These are phyloP conservation scores for Toxicodendron radicans DNA, from an alignment of 345 rosid species.

Conservation along the genomic window DNA sequence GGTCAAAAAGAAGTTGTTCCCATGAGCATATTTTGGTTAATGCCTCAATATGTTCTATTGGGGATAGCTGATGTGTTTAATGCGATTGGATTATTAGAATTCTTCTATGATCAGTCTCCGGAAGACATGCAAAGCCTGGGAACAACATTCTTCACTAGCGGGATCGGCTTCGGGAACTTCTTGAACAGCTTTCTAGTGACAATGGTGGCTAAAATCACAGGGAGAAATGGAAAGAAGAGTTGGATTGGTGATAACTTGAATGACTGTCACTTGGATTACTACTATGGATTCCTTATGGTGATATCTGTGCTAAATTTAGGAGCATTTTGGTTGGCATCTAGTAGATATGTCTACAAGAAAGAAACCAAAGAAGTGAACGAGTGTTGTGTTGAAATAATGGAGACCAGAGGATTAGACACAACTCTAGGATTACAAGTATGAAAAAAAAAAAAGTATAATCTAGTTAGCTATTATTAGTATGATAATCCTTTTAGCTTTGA, in stretches of 20 bases:
- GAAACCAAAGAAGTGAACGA: slow-evolving; percentile 48
- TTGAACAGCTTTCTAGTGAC: slow-evolving; percentile 79
- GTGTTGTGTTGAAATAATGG: slow-evolving; percentile 46
- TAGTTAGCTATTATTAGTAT: neutral
- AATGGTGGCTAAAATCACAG: slow-evolving; percentile 63
- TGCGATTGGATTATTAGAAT: slow-evolving; percentile 76
- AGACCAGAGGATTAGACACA: slow-evolving; percentile 53
- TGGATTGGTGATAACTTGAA: slow-evolving; percentile 91
- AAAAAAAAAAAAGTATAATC: slow-evolving; percentile 3
- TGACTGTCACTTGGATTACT: slow-evolving; percentile 75
- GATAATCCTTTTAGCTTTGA: neutral
- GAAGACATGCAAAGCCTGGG: slow-evolving; percentile 94
- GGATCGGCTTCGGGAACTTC: slow-evolving; percentile 85
- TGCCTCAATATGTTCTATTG: slow-evolving; percentile 78
- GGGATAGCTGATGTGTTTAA: slow-evolving; percentile 83
- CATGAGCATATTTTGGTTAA: slow-evolving; percentile 78
- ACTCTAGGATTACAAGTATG: slow-evolving; percentile 52
- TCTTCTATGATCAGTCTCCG: slow-evolving; percentile 90
- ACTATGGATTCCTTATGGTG: slow-evolving; percentile 75
- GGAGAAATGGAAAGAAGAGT: slow-evolving; percentile 51
- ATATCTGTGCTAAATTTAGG: slow-evolving; percentile 61
- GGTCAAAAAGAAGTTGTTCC: slow-evolving; percentile 63
- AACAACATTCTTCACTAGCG: slow-evolving; percentile 87
- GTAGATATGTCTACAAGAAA: slow-evolving; percentile 64
- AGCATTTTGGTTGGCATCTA: slow-evolving; percentile 69